These are phyloP conservation scores for Phytophthora colocasiae DNA, from an alignment of 352 stramenopile genomes.

Conservation along the genomic window DNA sequence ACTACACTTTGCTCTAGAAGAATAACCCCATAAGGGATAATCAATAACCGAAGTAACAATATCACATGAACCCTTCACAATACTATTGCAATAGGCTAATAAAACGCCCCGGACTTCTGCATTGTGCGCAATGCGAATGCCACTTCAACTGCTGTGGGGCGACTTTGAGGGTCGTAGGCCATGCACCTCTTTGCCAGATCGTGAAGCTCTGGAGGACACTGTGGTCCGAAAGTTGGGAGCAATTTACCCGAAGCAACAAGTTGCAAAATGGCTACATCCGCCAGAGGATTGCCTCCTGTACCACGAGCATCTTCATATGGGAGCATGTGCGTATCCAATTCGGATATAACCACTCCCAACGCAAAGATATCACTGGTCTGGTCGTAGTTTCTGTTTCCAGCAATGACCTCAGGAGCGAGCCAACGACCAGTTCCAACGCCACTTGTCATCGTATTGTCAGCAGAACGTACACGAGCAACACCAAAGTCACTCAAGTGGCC, in stretches of 20 bases:
- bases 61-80: conserved; percentile 5
- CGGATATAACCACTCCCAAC: conserved; percentile 59
- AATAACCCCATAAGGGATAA: conserved; percentile 5
- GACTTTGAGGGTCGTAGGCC: conserved; percentile 37
- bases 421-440: conserved; percentile 59
- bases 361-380: conserved; percentile 57
- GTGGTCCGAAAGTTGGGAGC: conserved; percentile 44
- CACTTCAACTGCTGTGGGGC: conserved; percentile 58
- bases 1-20: conserved; percentile 36
- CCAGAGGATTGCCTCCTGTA: conserved; percentile 36
- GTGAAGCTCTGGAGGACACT: conserved; percentile 49
- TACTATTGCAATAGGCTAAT: conserved; percentile 9
- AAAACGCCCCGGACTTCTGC: conserved; percentile 43
- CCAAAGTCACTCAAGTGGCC: conserved; percentile 63
- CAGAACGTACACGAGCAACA: conserved; percentile 43
- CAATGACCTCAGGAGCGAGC: conserved; percentile 63
- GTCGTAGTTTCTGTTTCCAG: conserved; percentile 56
- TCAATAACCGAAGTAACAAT: conserved; percentile 24
- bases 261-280: conserved; percentile 59
- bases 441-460: conserved; percentile 57
- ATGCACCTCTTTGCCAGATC: conserved; percentile 54
- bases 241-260: conserved; percentile 57
- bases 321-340: conserved; percentile 68
- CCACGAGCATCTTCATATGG: conserved; percentile 55
- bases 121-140: conserved; percentile 55